phyloP scores from a whole-genome alignment of 2,329 filamentous ascomycete species.

The Fusarium floridanum region DNA sequence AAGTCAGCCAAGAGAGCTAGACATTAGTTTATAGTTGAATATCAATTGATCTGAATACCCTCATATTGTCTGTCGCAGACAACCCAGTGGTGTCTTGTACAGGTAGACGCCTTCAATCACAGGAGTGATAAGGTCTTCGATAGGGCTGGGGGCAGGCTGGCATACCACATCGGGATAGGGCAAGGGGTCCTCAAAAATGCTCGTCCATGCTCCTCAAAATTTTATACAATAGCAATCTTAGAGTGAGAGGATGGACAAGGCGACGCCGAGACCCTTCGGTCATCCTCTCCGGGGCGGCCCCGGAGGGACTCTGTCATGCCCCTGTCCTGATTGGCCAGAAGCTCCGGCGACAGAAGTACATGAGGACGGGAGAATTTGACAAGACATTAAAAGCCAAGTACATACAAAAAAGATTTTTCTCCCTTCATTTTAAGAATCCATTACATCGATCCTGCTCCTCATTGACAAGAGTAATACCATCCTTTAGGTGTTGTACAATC shows the following conservation, averaged over 20 bases:
- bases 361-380: conserved; percentile 9
- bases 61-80: too few species aligned
- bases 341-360: background rate
- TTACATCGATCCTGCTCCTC: background rate
- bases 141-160: too few species aligned
- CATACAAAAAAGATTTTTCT: background rate
- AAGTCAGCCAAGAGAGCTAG: background rate
- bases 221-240: background rate
- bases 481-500: background rate
- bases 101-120: too few species aligned
- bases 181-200: too few species aligned
- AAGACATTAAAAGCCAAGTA: background rate
- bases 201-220: background rate
- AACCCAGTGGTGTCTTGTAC: too few species aligned
- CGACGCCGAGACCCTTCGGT: conserved; percentile 1
- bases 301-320: conserved; percentile 41
- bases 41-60: background rate
- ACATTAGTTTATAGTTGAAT: background rate
- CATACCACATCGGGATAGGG: too few species aligned
- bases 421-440: background rate
- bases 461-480: background rate
- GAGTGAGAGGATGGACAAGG: background rate
- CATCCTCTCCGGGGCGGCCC: background rate
- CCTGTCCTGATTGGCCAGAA: conserved; percentile 34
- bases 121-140: too few species aligned